Base-by-base conservation (phyloP, 495 filamentous ascomycete genomes). In the Pseudoneurospora amorphoporcata region DNA sequence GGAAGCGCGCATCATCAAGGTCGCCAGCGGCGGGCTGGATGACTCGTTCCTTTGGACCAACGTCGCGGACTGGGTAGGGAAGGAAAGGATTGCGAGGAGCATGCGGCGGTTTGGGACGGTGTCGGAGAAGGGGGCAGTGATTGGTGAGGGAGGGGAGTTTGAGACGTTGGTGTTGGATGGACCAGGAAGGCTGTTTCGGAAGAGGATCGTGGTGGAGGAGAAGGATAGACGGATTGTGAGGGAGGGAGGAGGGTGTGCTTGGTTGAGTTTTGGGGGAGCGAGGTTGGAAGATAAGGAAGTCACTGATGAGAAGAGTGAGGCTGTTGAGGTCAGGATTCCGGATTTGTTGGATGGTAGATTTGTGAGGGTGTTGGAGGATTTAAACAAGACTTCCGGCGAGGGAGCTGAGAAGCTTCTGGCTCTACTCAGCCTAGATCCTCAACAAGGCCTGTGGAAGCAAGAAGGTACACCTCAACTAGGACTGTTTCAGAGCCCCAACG, bases 81-180 rank as follows among this genome's bases (percentile, higher is more conserved):
- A 90, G 73, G 81, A 78, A 65, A 84, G 84, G 69, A 76, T 97
- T 39, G 83, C 84, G 42, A 87, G 83, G 73, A 86, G 86, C 4
- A 90, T 95, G 86, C 82, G 82, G 70, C 85, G 90, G 71, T 98
- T 95, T 86, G 87, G 87, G 8, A 83, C 83, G 39, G 84, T 88
- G 76, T 29, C 53, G 53, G 86, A 82, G 68, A 85, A 80, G 58
- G 92, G 92, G 0, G 91, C 92, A 12, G 87, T 95, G 23, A 79
- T 98, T 29, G 95, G 96, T 0, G 95, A 98, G 77, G 95, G 95
- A 3, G 95, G 96, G 4, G 95, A 99, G 84, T 99, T 95, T 83
- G 95, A 99, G 86, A 98, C 93, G 29, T 81, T 99, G 32, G 93
- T 94, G 42, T 75, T 98, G 39, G 88, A 93, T 81, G 95, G 94